Evolutionary conservation across 2,329 filamentous ascomycete species (phyloP).

Genomic region (Uncinocarpus reesii): DNA sequence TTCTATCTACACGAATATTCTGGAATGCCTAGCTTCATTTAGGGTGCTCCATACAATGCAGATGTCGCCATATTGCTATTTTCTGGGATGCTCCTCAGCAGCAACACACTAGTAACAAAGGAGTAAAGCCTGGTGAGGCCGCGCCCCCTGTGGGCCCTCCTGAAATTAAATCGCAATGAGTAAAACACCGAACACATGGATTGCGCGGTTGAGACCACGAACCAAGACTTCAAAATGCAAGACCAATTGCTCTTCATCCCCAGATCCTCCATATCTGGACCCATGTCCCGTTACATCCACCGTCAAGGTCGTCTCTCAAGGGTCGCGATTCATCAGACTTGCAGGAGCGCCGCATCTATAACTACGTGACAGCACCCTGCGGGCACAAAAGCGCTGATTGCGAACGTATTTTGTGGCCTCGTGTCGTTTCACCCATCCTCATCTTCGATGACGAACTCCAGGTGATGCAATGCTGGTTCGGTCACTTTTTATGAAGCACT

Average conservation of each 20-base stretch:
- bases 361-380: too few species aligned
- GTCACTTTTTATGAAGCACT: not conserved
- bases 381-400: too few species aligned
- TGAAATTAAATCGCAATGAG: slow-evolving; percentile 4
- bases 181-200: not conserved
- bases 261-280: not conserved
- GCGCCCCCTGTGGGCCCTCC: not conserved
- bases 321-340: too few species aligned
- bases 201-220: too few species aligned
- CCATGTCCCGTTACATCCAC: not conserved
- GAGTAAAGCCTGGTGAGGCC: not conserved
- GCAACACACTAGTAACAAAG: not conserved
- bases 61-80: too few species aligned
- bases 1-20: too few species aligned
- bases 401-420: too few species aligned
- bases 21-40: too few species aligned
- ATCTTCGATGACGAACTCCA: not conserved
- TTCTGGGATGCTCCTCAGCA: too few species aligned
- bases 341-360: too few species aligned
- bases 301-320: not conserved
- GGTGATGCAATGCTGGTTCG: not conserved
- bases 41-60: too few species aligned
- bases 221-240: not conserved
- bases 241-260: not conserved
- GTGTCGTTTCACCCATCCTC: too few species aligned